Percentiles rank a stretch among this genome's conserved stretches.
These are phyloP conservation scores for Chrysoporthe cubensis DNA, from an alignment of 2,329 filamentous ascomycete genomes.

Conservation along the genomic window DNA sequence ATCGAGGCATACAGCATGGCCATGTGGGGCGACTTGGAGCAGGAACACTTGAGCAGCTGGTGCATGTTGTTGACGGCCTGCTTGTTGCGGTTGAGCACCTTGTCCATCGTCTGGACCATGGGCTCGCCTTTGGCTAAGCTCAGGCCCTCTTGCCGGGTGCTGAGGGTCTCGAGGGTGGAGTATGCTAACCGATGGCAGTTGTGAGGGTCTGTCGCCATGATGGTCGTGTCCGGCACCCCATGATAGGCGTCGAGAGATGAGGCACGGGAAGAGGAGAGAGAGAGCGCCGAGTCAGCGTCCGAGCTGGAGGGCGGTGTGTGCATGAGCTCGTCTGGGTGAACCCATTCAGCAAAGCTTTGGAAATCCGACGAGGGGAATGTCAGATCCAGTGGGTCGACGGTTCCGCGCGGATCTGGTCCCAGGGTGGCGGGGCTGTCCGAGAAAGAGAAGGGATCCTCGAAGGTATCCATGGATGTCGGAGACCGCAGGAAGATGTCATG, in stretches of 20 bases:
- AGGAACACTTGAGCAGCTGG: conserved; percentile 26
- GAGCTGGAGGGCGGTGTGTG: conserved; percentile 21
- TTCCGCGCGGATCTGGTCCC: conserved; percentile 18
- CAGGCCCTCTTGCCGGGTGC: conserved; percentile 18
- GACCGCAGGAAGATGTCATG: conserved; percentile 27
- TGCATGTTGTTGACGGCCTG: conserved; percentile 28
- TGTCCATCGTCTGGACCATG: conserved; percentile 28
- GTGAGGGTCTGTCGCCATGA: conserved; percentile 23
- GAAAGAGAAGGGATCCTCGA: conserved; percentile 26
- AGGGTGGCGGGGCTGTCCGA: conserved; percentile 20
- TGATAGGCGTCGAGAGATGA: conserved; percentile 22
- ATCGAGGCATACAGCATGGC: conserved; percentile 29
- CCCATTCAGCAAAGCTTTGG: conserved; percentile 27
- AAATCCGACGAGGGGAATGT: conserved; percentile 26
- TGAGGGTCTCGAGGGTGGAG: conserved; percentile 26
- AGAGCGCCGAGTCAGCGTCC: conserved; percentile 20
- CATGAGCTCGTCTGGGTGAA: conserved; percentile 27
- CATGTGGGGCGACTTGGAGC: conserved; percentile 26
- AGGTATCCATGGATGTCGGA: conserved; percentile 21
- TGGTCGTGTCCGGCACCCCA: conserved; percentile 15
- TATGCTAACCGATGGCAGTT: conserved; percentile 26
- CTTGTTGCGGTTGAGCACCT: conserved; percentile 30
- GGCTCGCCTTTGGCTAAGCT: conserved; percentile 17
- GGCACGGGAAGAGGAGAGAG: conserved; percentile 15
- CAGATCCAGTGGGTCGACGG: conserved; percentile 26